Conservation (phyloP, 2,329 filamentous ascomycete species). For the Verticillium isaacii region DNA sequence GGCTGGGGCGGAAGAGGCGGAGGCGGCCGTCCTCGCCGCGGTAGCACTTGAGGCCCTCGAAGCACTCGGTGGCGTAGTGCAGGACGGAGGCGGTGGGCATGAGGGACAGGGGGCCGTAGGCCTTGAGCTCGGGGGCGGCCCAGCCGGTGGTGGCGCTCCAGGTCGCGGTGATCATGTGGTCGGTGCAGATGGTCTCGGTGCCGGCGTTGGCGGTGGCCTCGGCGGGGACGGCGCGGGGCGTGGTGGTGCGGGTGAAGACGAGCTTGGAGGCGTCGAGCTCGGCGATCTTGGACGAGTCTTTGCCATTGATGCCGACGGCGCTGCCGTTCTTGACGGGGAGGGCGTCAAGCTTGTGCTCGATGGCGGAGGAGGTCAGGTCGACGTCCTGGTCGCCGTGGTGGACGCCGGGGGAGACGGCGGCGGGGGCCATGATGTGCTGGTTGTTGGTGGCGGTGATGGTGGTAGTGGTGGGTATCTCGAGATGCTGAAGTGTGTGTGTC, state of each 20-base stretch:
- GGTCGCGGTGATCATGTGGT: conserved; percentile 79
- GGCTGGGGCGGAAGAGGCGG: conserved; percentile 71
- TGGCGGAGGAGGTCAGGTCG: conserved; percentile 46
- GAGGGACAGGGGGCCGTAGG: conserved; percentile 72
- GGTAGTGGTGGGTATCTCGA: not conserved
- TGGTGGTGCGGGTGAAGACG: conserved; percentile 52
- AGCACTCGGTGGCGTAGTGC: conserved; percentile 89
- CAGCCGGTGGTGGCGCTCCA: conserved; percentile 67
- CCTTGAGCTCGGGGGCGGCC: conserved; percentile 67
- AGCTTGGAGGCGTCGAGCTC: conserved; percentile 60
- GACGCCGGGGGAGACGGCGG: conserved; percentile 16
- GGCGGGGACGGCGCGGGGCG: conserved; percentile 47
- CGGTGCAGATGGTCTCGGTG: conserved; percentile 59
- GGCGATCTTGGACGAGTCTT: conserved; percentile 59
- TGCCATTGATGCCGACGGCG: conserved; percentile 42
- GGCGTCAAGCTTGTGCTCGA: conserved; percentile 43
- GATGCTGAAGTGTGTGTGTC: not conserved
- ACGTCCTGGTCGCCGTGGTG: conserved; percentile 44
- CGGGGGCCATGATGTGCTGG: conserved; percentile 19
- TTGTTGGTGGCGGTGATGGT: not conserved
- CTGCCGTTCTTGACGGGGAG: conserved; percentile 21
- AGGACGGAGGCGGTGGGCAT: conserved; percentile 77
- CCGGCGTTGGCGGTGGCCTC: conserved; percentile 41
- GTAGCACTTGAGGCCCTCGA: conserved; percentile 81
- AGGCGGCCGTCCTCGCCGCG: conserved; percentile 71